Evolutionary conservation across 352 stramenopile species (phyloP).

Genomic region (Phytophthora megakarya): DNA sequence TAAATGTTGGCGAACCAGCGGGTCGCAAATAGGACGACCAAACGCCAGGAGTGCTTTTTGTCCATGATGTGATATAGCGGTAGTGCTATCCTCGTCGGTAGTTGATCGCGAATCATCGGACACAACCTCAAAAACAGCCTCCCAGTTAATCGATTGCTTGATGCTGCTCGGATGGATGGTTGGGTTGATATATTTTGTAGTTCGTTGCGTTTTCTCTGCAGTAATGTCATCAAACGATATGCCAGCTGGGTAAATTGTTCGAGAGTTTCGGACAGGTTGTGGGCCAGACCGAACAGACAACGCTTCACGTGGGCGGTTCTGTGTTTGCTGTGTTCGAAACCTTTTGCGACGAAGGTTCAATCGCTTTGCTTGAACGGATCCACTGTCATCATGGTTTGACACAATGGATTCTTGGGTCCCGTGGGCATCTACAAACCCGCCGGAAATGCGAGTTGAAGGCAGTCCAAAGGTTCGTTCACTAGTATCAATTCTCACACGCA

Average conservation of each 20-base stretch:
- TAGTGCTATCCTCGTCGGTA: not conserved
- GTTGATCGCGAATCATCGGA: constrained; percentile 1
- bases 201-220: constrained; percentile 12
- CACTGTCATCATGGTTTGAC: constrained; percentile 29
- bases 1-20: constrained; percentile 13
- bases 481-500: constrained; percentile 10
- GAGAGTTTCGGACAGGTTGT: not conserved
- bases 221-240: constrained; percentile 22
- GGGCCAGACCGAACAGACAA: constrained; percentile 1
- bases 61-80: constrained; percentile 18
- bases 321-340: constrained; percentile 22
- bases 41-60: constrained; percentile 24
- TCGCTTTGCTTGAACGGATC: constrained; percentile 50
- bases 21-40: constrained; percentile 24
- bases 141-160: constrained; percentile 29
- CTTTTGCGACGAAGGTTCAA: constrained; percentile 60
- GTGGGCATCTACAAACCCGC: constrained; percentile 1
- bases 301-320: constrained; percentile 16
- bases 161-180: constrained; percentile 7
- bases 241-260: constrained; percentile 17
- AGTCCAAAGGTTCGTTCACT: not conserved
- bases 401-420: constrained; percentile 10
- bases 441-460: constrained; percentile 4
- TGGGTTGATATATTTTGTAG: constrained; percentile 2
- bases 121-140: constrained; percentile 37